Base-by-base conservation (phyloP, 2,329 filamentous ascomycete genomes). In the Fusarium nurragi region DNA sequence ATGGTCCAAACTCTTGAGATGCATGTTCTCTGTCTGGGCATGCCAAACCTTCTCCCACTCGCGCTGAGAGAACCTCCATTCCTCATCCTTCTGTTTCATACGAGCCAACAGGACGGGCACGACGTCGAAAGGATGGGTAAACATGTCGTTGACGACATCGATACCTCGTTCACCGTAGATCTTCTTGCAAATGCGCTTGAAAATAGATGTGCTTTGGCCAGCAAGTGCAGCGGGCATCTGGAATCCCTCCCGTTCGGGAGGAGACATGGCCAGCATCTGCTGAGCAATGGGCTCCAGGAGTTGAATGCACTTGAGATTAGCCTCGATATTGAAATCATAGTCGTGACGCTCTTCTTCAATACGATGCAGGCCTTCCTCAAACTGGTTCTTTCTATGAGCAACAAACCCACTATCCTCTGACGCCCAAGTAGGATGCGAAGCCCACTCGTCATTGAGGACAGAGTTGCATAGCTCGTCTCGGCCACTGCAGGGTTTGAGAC, bases 41-140 rank as follows among this genome's bases (percentile, higher is more conserved):
- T 95, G 93, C 95, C 95, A 99, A 9, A 99, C 93, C 78, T 97
- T 97, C 77, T 98, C 94, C 95, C 95, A 99, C 75, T 99, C 96
- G 28, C 95, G 92, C 83, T 92, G 94, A 7, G 93, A 94, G 69
- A 96, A 94, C 66, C 97, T 93, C 95, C 95, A 99, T 73, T 98
- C 94, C 77, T 99, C 95, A 40, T 96, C 90, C 76, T 98, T 97
- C 72, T 96, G 92, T 80, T 98, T 98, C 70, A 99, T 84, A 13
- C 95, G 88, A 48, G 92, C 90, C 60, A 99, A 82, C 25, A 99
- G 86, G 34, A 98, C 88, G 0, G 95, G 95, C 4, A 99, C 88
- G 4, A 98, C 94, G 36, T 89, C 89, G 72, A 91, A 94, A 1
- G 95, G 95, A 52, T 91, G 86, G 38, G 84, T 84, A 75, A 97